phyloP scores from a whole-genome alignment of 192 early-diverging fungal species.

The Lunasporangiospora selenospora region DNA sequence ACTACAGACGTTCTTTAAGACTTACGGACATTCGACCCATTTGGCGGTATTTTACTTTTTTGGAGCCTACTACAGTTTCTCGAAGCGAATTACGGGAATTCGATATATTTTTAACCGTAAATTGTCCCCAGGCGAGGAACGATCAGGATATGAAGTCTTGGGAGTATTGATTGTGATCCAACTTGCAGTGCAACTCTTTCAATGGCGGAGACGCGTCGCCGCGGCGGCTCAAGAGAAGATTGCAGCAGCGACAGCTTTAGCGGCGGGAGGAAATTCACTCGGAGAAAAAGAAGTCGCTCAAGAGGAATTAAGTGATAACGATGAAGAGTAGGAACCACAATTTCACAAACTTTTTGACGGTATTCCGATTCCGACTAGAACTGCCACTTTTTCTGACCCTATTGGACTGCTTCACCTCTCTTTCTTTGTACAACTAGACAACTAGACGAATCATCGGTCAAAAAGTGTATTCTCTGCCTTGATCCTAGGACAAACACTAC shows the following conservation, averaged over 20 bases:
- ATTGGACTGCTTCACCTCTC: not conserved
- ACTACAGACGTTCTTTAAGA: slow-evolving; percentile 54
- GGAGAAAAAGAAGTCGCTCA: slow-evolving; percentile 14
- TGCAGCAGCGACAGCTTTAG: slow-evolving; percentile 18
- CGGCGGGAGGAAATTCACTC: slow-evolving; percentile 3
- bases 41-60: slow-evolving; percentile 90
- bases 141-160: slow-evolving; percentile 83
- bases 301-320: slow-evolving; percentile 5
- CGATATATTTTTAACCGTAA: slow-evolving; percentile 86
- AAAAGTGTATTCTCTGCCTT: slow-evolving; percentile 91
- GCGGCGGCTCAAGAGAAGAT: slow-evolving; percentile 41
- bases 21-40: slow-evolving; percentile 68
- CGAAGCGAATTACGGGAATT: slow-evolving; percentile 81
- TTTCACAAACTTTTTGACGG: too few species aligned
- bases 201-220: slow-evolving; percentile 43
- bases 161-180: slow-evolving; percentile 83
- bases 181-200: slow-evolving; percentile 63
- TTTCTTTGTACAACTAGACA: not conserved
- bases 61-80: slow-evolving; percentile 81
- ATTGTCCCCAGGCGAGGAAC: slow-evolving; percentile 75
- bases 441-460: slow-evolving; percentile 46
- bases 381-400: not conserved
- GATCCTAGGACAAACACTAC: slow-evolving; percentile 77
- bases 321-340: slow-evolving; percentile 31
- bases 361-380: not conserved